Evolutionary conservation across 1,284 basidiomycete species (phyloP).

Genomic region (Cerrena zonata): DNA sequence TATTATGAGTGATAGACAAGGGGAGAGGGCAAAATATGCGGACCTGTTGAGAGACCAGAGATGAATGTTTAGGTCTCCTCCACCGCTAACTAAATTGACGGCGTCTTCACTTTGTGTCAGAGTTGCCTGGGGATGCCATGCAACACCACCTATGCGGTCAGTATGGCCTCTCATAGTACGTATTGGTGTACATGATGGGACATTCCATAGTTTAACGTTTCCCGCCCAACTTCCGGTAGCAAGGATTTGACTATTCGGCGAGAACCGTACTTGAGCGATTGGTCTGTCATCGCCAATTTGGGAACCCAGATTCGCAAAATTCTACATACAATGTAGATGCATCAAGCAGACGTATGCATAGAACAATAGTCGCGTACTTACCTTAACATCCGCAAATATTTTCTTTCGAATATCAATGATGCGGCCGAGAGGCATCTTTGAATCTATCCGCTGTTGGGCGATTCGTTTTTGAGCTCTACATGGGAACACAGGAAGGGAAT

Average conservation of each 20-base stretch:
- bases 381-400: slow-evolving; percentile 85
- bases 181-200: slow-evolving; percentile 81
- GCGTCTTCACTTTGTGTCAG: slow-evolving; percentile 62
- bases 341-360: slow-evolving; percentile 4
- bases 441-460: slow-evolving; percentile 84
- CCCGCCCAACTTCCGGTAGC: slow-evolving; percentile 97
- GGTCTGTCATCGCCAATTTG: slow-evolving; percentile 97
- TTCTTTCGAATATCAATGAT: slow-evolving; percentile 89
- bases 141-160: slow-evolving; percentile 90
- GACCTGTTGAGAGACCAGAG: slow-evolving; percentile 87
- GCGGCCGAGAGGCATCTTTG: slow-evolving; percentile 80
- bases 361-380: slow-evolving; percentile 32
- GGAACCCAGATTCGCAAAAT: slow-evolving; percentile 87
- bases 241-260: slow-evolving; percentile 83
- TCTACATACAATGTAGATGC: slow-evolving; percentile 38
- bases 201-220: slow-evolving; percentile 88
- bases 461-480: slow-evolving; percentile 87
- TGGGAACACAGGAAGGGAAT: slow-evolving; percentile 32
- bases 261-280: slow-evolving; percentile 89
- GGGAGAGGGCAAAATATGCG: slow-evolving; percentile 16
- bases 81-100: slow-evolving; percentile 88
- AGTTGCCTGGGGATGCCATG: slow-evolving; percentile 95
- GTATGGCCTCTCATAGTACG: slow-evolving; percentile 74
- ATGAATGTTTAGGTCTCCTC: slow-evolving; percentile 79
- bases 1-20: too few relatives aligned